Base-by-base conservation (phyloP, 2,329 filamentous ascomycete genomes). In the Alternaria tenuissima region DNA sequence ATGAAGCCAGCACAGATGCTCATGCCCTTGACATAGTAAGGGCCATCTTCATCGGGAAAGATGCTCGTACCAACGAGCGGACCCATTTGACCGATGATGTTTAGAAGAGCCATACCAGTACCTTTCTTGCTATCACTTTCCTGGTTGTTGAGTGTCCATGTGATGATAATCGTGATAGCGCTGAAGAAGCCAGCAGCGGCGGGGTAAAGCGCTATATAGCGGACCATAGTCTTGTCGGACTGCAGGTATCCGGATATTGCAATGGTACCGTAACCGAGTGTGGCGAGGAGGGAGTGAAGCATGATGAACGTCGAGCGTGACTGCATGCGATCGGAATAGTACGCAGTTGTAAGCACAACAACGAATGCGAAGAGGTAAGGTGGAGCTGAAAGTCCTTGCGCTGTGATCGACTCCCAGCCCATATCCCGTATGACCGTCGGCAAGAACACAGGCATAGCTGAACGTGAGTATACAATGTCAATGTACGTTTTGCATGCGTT, bases 121-220 rank as follows among this genome's bases (percentile, higher is more conserved):
- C 92, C 92, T 66, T 91, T 90, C 7, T 88, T 86, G 52, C 86
- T 87, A 62, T 89, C 87, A 12, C 83, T 88, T 54, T 85, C 81
- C 74, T 95, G 91, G 77, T 96, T 97, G 74, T 96, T 96, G 72
- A 97, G 87, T 36, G 87, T 92, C 93, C 93, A 97, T 2, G 92
- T 90, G 57, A 97, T 91, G 67, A 94, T 90, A 32, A 96, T 84
- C 0, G 92, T 93, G 58, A 96, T 91, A 20, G 92, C 90, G 61
- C 87, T 89, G 82, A 96, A 96, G 88, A 96, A 95, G 4, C 93
- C 93, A 1, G 88, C 82, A 2, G 89, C 86, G 2, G 93, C 92
- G 0, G 92, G 92, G 75, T 90, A 96, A 7, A 96, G 85, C 57
- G 89, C 91, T 6, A 89, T 69, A 72, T 97, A 97, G 18, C 92